phyloP scores from a whole-genome alignment of 2,329 filamentous ascomycete species.

The Ceratocystis alfenasii region DNA sequence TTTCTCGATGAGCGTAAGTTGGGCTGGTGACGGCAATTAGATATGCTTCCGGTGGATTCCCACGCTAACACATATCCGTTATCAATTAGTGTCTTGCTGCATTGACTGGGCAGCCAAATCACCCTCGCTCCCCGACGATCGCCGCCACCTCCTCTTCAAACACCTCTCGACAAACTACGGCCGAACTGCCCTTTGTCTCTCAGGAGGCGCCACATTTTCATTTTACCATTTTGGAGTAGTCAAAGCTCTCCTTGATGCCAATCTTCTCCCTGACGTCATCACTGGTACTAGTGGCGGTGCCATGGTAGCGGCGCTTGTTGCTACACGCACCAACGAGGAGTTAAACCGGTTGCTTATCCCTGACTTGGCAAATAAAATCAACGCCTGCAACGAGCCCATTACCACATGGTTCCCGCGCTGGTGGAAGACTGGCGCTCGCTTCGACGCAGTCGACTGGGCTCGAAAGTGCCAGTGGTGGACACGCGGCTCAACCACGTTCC shows the following conservation, averaged over 20 bases:
- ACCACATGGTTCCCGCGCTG: slow-evolving; percentile 68
- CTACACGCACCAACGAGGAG: slow-evolving; percentile 85
- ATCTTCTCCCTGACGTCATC: slow-evolving; percentile 81
- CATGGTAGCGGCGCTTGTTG: slow-evolving; percentile 72
- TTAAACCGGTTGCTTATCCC: slow-evolving; percentile 75
- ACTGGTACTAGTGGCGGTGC: slow-evolving; percentile 93
- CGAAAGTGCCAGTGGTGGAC: slow-evolving; percentile 78
- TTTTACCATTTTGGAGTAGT: slow-evolving; percentile 95
- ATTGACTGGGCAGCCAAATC: slow-evolving; percentile 21
- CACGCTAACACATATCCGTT: slow-evolving; percentile 9
- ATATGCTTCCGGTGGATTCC: neutral
- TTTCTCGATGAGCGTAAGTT: slow-evolving; percentile 69
- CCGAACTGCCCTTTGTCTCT: slow-evolving; percentile 82
- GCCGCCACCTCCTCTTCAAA: slow-evolving; percentile 54
- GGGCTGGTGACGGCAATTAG: neutral
- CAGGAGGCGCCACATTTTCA: slow-evolving; percentile 85
- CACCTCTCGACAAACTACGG: slow-evolving; percentile 84
- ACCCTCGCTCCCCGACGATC: slow-evolving; percentile 15
- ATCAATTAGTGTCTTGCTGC: slow-evolving; percentile 15
- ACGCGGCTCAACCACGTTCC: slow-evolving; percentile 81
- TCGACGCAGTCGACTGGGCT: slow-evolving; percentile 90
- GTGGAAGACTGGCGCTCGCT: slow-evolving; percentile 86
- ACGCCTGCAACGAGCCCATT: slow-evolving; percentile 68
- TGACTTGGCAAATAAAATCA: slow-evolving; percentile 72
- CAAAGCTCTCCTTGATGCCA: slow-evolving; percentile 75